These are phyloP conservation scores for Calonectria hawksworthii DNA, from an alignment of 2,329 filamentous ascomycete species.

Conservation along the genomic window DNA sequence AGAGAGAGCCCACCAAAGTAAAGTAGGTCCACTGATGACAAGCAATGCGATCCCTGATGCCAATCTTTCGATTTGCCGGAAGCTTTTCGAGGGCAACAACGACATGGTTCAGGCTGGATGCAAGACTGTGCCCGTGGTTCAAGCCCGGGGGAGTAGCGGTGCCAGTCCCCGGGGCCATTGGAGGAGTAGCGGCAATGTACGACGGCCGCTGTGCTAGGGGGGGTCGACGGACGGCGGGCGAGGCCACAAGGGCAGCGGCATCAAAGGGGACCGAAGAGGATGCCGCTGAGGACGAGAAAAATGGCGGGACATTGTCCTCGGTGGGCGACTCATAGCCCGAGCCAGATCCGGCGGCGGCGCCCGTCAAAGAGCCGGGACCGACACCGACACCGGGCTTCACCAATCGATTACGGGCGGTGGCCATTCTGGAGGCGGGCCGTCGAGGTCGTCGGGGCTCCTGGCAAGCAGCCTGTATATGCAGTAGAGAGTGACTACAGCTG, in stretches of 20 bases:
- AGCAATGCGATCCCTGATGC: conserved; percentile 64
- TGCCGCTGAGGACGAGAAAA: conserved; percentile 41
- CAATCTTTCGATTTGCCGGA: conserved; percentile 49
- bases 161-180: conserved; percentile 14
- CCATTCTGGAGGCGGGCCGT: conserved; percentile 53
- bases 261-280: conserved; percentile 13
- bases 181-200: conserved; percentile 33
- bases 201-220: conserved; percentile 34
- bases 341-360: conserved; percentile 9
- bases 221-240: conserved; percentile 28
- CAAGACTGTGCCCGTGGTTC: conserved; percentile 31
- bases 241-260: neutral
- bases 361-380: conserved; percentile 25
- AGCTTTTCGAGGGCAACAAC: conserved; percentile 49
- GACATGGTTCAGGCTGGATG: conserved; percentile 51
- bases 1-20: conserved; percentile 60
- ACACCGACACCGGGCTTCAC: conserved; percentile 34
- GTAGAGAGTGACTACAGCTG: conserved; percentile 62
- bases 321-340: conserved; percentile 56
- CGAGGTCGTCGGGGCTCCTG: conserved; percentile 62
- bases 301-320: conserved; percentile 49
- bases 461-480: conserved; percentile 63
- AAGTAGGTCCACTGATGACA: conserved; percentile 83
- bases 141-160: conserved; percentile 22
- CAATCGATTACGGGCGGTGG: conserved; percentile 49